These are phyloP conservation scores for Xylaria sp. DNA, from an alignment of 2,329 filamentous ascomycete species.

Conservation along the genomic window DNA sequence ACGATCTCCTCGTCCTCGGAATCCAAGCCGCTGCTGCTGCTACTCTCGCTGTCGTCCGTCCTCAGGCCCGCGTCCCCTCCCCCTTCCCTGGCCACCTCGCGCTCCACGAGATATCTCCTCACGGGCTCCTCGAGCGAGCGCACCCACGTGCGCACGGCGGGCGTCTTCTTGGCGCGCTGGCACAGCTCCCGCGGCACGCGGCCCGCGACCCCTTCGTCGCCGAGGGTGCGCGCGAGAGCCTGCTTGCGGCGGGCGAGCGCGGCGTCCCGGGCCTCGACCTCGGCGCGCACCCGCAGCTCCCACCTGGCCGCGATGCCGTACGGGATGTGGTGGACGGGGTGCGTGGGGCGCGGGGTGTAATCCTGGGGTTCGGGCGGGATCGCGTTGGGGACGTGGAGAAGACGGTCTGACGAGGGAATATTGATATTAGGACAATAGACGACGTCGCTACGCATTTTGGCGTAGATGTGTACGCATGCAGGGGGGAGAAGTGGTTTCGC, in stretches of 20 bases:
- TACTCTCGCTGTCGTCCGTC: slow-evolving; percentile 38
- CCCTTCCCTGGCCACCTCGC: slow-evolving; percentile 55
- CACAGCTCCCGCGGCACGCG: slow-evolving; percentile 83
- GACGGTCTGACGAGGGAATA: no score
- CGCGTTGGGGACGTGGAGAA: slow-evolving; percentile 86
- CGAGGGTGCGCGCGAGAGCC: slow-evolving; percentile 53
- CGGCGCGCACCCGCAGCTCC: slow-evolving; percentile 57
- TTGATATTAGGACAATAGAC: background rate
- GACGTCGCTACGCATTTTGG: background rate
- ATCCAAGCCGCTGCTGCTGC: slow-evolving; percentile 55
- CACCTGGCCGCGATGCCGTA: slow-evolving; percentile 78
- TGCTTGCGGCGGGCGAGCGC: slow-evolving; percentile 55
- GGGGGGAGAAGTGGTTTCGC: slow-evolving; percentile 37
- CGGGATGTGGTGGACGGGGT: slow-evolving; percentile 80
- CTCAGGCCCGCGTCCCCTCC: slow-evolving; percentile 42
- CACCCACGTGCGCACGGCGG: slow-evolving; percentile 81
- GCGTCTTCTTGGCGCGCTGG: slow-evolving; percentile 80
- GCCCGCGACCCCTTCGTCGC: slow-evolving; percentile 58
- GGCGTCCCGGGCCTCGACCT: slow-evolving; percentile 58
- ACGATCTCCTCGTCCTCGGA: slow-evolving; percentile 87
- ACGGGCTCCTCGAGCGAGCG: slow-evolving; percentile 88
- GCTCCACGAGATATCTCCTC: slow-evolving; percentile 74
- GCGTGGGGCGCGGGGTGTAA: slow-evolving; percentile 83
- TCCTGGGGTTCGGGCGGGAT: slow-evolving; percentile 84
- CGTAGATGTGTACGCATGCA: background rate